A percentile compares a stretch with the other conserved stretches of the same genome.
These are phyloP conservation scores for Metarhizium humberi DNA, from an alignment of 2,329 filamentous ascomycete genomes.

Conservation along the genomic window DNA sequence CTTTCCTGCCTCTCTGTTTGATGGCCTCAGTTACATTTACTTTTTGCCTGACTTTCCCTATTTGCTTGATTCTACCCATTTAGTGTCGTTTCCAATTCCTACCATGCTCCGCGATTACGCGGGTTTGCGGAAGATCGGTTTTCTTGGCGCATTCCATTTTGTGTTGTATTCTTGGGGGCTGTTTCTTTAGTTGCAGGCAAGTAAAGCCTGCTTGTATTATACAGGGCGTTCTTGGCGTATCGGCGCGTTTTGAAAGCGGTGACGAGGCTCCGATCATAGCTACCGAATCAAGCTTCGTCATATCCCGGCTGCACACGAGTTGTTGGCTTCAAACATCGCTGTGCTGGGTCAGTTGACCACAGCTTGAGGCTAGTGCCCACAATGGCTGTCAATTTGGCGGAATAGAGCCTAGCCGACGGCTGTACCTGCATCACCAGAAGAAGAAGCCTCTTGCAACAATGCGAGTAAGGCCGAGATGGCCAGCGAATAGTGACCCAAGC, in stretches of 20 bases:
- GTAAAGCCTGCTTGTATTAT: background rate
- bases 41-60: too few species aligned
- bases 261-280: background rate
- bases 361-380: background rate
- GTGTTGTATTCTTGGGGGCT: too few species aligned
- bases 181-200: background rate
- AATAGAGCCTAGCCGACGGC: background rate
- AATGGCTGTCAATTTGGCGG: background rate
- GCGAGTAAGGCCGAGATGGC: too few species aligned
- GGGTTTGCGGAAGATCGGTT: too few species aligned
- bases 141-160: too few species aligned
- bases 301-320: background rate
- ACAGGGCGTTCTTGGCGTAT: background rate
- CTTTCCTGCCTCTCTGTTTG: too few species aligned
- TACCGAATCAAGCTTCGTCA: background rate
- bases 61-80: too few species aligned
- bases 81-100: too few species aligned
- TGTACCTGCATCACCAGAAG: background rate
- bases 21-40: too few species aligned
- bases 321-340: background rate
- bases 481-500: too few species aligned
- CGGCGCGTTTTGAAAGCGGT: background rate
- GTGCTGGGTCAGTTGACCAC: background rate
- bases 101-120: too few species aligned
- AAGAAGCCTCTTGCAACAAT: background rate